Conservation (phyloP, 345 rosid genomes). For the Eucalyptus virginea region DNA sequence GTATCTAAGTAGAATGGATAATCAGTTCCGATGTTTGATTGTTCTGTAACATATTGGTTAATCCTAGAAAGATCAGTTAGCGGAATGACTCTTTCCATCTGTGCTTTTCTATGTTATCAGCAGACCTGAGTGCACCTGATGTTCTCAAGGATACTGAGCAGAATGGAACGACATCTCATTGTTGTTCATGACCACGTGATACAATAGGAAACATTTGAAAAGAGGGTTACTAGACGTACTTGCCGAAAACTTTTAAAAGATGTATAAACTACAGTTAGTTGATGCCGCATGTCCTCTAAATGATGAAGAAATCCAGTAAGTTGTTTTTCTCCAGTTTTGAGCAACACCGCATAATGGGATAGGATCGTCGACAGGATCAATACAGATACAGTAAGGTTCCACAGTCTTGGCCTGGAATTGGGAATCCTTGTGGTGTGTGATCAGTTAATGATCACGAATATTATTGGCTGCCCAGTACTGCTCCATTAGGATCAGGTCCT, state of each 20-base stretch:
- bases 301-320: not conserved
- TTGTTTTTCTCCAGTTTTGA: not conserved
- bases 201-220: not conserved
- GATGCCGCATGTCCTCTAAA: not conserved
- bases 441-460: not conserved
- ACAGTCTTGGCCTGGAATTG: not conserved
- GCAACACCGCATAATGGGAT: not conserved
- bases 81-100: not conserved
- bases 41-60: not conserved
- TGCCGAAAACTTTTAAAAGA: not conserved
- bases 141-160: not conserved
- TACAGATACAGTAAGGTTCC: not conserved
- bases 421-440: not conserved
- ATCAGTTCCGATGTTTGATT: not conserved
- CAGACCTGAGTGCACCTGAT: not conserved
- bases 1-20: not conserved
- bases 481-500: not conserved
- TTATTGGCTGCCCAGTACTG: not conserved
- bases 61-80: not conserved
- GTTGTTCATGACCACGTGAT: not conserved
- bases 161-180: not conserved
- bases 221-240: not conserved
- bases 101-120: not conserved
- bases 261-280: not conserved
- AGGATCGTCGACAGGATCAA: not conserved